A percentile compares a stretch with the other conserved stretches of the same genome.
phyloP scores from a whole-genome alignment of 2,329 filamentous ascomycete species.

The Ophiostoma sp. region DNA sequence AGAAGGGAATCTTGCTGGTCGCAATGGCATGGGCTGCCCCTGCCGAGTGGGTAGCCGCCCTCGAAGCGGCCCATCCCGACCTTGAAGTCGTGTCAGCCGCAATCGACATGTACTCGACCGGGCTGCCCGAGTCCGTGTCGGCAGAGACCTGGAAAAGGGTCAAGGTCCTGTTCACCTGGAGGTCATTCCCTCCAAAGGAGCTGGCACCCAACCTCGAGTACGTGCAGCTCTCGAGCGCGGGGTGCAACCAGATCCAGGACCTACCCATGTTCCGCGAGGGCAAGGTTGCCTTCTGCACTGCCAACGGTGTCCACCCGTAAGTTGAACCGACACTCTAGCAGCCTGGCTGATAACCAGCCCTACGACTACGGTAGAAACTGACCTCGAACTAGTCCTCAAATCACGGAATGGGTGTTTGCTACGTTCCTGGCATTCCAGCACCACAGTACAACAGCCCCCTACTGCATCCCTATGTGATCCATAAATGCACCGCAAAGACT shows the following conservation, averaged over 20 bases:
- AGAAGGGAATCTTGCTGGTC: neutral
- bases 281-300: constrained; percentile 47
- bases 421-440: constrained; percentile 49
- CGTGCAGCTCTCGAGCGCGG: constrained; percentile 51
- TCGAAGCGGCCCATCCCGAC: neutral
- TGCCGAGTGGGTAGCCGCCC: neutral
- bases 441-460: constrained; percentile 34
- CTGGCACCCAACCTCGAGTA: constrained; percentile 46
- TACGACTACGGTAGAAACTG: neutral
- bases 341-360: neutral
- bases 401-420: constrained; percentile 51
- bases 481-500: neutral
- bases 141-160: neutral
- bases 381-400: constrained; percentile 42
- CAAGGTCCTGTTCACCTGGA: constrained; percentile 3
- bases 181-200: constrained; percentile 19
- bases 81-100: neutral
- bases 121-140: neutral
- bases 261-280: constrained; percentile 45
- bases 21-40: neutral
- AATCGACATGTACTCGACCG: neutral
- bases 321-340: neutral
- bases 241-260: constrained; percentile 45
- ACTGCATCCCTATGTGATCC: neutral
- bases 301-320: constrained; percentile 48